Conservation (phyloP, 148 eudicot species). For the Drosera capensis region DNA sequence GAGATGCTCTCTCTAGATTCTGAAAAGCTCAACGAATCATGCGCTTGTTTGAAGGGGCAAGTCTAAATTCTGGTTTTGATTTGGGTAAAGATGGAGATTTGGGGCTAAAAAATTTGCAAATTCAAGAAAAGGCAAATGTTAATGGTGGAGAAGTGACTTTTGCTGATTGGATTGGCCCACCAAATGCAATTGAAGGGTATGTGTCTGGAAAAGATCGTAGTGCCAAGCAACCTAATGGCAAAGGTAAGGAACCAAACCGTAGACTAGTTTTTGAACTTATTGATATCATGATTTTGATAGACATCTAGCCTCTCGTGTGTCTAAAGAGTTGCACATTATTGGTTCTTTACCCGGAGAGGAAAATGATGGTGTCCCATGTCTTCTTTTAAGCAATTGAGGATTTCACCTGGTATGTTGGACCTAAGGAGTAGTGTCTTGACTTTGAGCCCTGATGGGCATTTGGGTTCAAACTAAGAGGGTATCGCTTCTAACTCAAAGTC, state of each 20-base stretch:
- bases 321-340: conserved; percentile 1
- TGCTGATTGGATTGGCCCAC: conserved; percentile 77
- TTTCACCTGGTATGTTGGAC: conserved; percentile 13
- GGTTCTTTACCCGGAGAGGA: conserved; percentile 11
- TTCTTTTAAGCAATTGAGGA: neutral
- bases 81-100: conserved; percentile 28
- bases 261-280: neutral
- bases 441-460: conserved; percentile 12
- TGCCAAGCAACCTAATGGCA: conserved; percentile 11
- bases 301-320: neutral
- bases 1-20: conserved; percentile 36
- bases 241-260: conserved; percentile 22
- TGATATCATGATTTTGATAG: no score
- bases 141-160: conserved; percentile 41
- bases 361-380: conserved; percentile 3
- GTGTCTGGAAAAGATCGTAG: conserved; percentile 45
- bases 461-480: conserved; percentile 14
- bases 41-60: conserved; percentile 34
- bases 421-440: conserved; percentile 15
- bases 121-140: conserved; percentile 43
- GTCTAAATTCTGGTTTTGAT: conserved; percentile 12
- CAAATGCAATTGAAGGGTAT: conserved; percentile 84
- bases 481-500: no score
- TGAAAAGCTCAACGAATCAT: conserved; percentile 33
- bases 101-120: conserved; percentile 36